Percentiles rank a stretch among this genome's conserved stretches.
These are phyloP conservation scores for Diplocarpon rosae DNA, from an alignment of 2,329 filamentous ascomycete genomes.

Conservation along the genomic window DNA sequence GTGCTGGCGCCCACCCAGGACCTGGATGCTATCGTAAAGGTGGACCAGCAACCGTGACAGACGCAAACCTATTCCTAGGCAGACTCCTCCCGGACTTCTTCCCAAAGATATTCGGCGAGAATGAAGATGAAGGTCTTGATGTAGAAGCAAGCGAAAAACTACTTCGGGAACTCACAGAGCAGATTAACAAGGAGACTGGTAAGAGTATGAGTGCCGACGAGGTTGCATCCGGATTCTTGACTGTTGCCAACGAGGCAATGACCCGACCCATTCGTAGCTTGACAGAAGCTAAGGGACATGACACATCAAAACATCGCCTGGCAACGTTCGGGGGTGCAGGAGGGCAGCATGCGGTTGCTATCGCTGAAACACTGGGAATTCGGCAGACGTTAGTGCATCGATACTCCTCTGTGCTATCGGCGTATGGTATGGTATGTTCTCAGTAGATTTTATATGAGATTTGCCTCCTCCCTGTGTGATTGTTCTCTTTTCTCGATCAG, in stretches of 20 bases:
- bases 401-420: slow-evolving; percentile 81
- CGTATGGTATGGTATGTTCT: slow-evolving; percentile 64
- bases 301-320: slow-evolving; percentile 80
- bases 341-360: slow-evolving; percentile 85
- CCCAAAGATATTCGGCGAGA: slow-evolving; percentile 86
- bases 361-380: slow-evolving; percentile 75
- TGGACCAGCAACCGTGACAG: slow-evolving; percentile 83
- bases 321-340: slow-evolving; percentile 89
- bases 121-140: slow-evolving; percentile 74
- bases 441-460: background rate
- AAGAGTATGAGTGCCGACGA: slow-evolving; percentile 68
- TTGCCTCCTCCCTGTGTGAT: too few species aligned
- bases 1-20: slow-evolving; percentile 78
- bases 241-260: slow-evolving; percentile 88
- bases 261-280: slow-evolving; percentile 79
- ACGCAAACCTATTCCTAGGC: slow-evolving; percentile 80
- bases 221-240: slow-evolving; percentile 80
- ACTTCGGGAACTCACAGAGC: slow-evolving; percentile 63
- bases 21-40: slow-evolving; percentile 87
- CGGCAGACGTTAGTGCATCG: slow-evolving; percentile 75
- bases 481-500: background rate
- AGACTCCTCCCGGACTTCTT: slow-evolving; percentile 84
- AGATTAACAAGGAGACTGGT: slow-evolving; percentile 67
- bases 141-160: slow-evolving; percentile 61
- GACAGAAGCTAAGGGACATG: slow-evolving; percentile 85